A percentile compares a stretch with the other conserved stretches of the same genome.
These are phyloP conservation scores for Ogataea nitratoaversa DNA, from an alignment of 805 yeast species.

Conservation along the genomic window DNA sequence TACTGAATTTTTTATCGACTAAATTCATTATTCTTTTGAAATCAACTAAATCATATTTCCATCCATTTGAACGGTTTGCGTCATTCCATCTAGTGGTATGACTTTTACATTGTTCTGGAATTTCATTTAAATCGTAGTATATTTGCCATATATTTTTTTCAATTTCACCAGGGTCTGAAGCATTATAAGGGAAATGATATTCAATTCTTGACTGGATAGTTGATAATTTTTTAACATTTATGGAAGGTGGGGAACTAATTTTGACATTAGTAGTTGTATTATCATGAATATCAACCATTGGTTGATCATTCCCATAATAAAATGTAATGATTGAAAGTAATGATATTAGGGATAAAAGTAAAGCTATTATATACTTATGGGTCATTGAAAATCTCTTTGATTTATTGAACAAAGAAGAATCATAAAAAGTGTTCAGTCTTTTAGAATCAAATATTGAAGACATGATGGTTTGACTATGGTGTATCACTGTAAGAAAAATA, in stretches of 20 bases:
- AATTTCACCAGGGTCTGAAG: slow-evolving; percentile 3
- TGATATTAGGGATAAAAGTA: neutral
- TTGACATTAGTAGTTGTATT: no score
- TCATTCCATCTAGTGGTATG: slow-evolving; percentile 12
- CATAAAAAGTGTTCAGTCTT: neutral
- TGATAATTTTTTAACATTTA: slow-evolving; percentile 8
- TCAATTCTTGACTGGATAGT: slow-evolving; percentile 15
- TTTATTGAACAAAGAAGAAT: neutral
- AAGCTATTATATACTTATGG: neutral
- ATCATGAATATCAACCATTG: no score
- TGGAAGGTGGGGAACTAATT: neutral
- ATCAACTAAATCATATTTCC: slow-evolving; percentile 5
- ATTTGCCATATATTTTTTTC: slow-evolving; percentile 19
- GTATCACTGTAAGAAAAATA: no score
- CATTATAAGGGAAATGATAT: slow-evolving; percentile 13
- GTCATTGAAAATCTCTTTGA: neutral
- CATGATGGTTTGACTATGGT: no score
- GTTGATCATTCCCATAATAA: no score
- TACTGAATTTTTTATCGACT: slow-evolving; percentile 8
- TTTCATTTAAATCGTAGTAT: slow-evolving; percentile 3
- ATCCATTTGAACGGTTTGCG: slow-evolving; percentile 9
- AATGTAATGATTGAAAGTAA: no score
- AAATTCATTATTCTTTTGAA: slow-evolving; percentile 6
- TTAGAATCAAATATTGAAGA: neutral
- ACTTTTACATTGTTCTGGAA: slow-evolving; percentile 6